These are phyloP conservation scores for Mycena polygramma DNA, from an alignment of 768 basidiomycete species.

Conservation along the genomic window DNA sequence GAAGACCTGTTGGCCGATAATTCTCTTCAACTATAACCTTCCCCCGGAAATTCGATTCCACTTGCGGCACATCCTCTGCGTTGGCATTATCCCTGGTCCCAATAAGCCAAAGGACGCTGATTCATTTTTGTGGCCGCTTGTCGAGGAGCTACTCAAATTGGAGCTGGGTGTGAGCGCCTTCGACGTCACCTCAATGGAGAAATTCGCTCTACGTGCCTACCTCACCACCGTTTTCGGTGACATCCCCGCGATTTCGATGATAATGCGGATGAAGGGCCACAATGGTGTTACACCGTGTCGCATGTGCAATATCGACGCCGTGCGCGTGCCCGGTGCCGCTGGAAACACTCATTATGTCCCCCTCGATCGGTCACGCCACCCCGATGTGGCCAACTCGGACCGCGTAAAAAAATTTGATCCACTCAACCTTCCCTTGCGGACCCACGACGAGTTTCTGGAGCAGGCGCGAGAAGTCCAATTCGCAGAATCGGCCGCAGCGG, in stretches of 20 bases:
- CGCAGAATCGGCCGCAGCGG: too few species aligned
- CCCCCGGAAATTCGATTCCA: conserved; percentile 47
- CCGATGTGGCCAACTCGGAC: too few species aligned
- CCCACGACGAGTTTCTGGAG: too few species aligned
- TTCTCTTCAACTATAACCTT: conserved; percentile 56
- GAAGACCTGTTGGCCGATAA: conserved; percentile 56
- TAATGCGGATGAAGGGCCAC: conserved; percentile 52
- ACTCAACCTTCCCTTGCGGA: too few species aligned
- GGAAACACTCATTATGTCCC: too few species aligned
- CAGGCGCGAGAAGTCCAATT: too few species aligned
- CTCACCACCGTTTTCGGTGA: conserved; percentile 47
- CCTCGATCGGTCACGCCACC: too few species aligned
- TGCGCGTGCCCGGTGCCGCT: too few species aligned
- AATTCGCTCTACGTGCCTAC: conserved; percentile 46
- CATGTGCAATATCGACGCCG: too few species aligned
- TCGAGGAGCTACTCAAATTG: conserved; percentile 53
- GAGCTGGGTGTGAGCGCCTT: conserved; percentile 53
- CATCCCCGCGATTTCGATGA: conserved; percentile 43
- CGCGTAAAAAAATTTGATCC: too few species aligned
- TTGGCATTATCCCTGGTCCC: conserved; percentile 62
- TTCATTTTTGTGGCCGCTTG: conserved; percentile 58
- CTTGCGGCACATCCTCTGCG: conserved; percentile 51
- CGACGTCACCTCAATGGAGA: conserved; percentile 32
- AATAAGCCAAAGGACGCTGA: conserved; percentile 56
- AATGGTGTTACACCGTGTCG: too few species aligned